phyloP scores from a whole-genome alignment of 768 basidiomycete species.

The Boletus patriciae region DNA sequence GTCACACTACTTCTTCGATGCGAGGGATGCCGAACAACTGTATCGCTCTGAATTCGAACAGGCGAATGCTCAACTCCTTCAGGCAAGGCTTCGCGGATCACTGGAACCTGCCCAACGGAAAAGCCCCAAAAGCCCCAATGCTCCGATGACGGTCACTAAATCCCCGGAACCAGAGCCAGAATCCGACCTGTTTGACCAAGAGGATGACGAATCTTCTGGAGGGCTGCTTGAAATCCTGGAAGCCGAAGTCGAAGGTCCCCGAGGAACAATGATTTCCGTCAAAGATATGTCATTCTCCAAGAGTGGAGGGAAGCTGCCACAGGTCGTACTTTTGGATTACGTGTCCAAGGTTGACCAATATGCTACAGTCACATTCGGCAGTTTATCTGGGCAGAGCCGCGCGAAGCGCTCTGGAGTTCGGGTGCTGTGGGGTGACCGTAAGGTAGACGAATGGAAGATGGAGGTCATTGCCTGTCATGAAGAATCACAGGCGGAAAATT shows the following conservation, averaged over 20 bases:
- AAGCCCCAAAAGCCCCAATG: background rate
- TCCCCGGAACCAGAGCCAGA: background rate
- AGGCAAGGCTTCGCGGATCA: conserved; percentile 41
- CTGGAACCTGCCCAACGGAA: background rate
- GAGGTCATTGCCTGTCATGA: conserved; percentile 79
- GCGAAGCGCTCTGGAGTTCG: conserved; percentile 71
- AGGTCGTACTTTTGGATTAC: conserved; percentile 63
- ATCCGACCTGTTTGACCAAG: conserved; percentile 55
- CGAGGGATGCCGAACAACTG: conserved; percentile 58
- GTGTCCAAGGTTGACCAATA: conserved; percentile 70
- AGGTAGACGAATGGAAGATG: conserved; percentile 74
- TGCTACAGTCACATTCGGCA: conserved; percentile 67
- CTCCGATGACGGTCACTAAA: background rate
- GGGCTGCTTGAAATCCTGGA: conserved; percentile 79
- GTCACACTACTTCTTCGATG: conserved; percentile 69
- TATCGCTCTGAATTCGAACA: conserved; percentile 57
- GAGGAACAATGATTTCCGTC: conserved; percentile 53
- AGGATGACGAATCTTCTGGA: conserved; percentile 48
- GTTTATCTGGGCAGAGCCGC: conserved; percentile 68
- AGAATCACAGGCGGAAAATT: conserved; percentile 82
- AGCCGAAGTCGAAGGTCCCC: conserved; percentile 53
- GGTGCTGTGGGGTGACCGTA: conserved; percentile 70
- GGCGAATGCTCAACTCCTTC: conserved; percentile 44
- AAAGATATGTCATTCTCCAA: conserved; percentile 82
- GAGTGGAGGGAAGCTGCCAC: conserved; percentile 81